These are phyloP conservation scores for Agaricus sinodeliciosus DNA, from an alignment of 768 basidiomycete genomes.

Conservation along the genomic window DNA sequence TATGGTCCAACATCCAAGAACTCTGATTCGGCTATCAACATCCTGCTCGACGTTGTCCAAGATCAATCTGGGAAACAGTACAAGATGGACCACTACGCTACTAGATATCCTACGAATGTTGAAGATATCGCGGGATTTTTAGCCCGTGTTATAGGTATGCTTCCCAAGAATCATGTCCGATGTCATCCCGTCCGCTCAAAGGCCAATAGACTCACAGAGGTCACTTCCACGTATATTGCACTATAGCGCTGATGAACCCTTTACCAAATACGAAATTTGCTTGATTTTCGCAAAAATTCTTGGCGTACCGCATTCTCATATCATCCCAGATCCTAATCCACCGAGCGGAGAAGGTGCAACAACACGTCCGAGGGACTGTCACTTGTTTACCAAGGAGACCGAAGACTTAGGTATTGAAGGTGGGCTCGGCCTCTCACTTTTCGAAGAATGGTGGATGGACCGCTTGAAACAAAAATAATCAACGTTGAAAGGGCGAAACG, in stretches of 20 bases:
- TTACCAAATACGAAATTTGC: conserved; percentile 94
- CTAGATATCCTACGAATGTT: conserved; percentile 88
- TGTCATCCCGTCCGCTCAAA: neutral
- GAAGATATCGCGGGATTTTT: conserved; percentile 83
- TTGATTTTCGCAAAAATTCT: conserved; percentile 70
- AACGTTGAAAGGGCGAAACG: neutral
- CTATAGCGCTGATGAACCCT: conserved; percentile 75
- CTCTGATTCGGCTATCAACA: conserved; percentile 84
- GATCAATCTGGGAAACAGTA: conserved; percentile 85
- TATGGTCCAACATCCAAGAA: conserved; percentile 85
- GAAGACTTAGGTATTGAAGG: conserved; percentile 55
- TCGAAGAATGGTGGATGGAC: conserved; percentile 81
- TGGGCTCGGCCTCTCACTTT: conserved; percentile 56
- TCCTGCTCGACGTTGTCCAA: conserved; percentile 78
- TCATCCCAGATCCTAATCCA: conserved; percentile 63
- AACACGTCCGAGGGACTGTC: conserved; percentile 73
- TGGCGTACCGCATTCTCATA: conserved; percentile 63
- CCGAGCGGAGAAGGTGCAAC: conserved; percentile 63
- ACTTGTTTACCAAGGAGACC: conserved; percentile 72
- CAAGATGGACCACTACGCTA: conserved; percentile 95
- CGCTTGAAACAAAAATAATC: conserved; percentile 28
- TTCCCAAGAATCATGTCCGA: neutral
- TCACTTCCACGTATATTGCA: conserved; percentile 72
- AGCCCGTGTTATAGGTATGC: conserved; percentile 60
- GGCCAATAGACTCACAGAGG: conserved; percentile 25